phyloP scores from a whole-genome alignment of 805 yeast species.

The Ogataea parapolymorpha region DNA sequence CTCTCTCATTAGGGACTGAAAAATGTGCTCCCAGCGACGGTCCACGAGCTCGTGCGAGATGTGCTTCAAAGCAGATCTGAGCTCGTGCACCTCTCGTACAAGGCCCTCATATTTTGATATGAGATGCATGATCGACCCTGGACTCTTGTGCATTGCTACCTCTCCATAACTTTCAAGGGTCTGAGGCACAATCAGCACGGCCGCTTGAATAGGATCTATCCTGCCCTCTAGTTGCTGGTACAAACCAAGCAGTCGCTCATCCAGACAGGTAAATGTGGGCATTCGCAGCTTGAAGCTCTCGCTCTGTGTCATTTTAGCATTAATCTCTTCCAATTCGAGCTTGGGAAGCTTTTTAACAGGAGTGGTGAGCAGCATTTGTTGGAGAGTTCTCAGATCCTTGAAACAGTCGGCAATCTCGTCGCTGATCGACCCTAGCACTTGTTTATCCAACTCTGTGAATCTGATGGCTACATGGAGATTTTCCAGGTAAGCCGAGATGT shows the following conservation, averaged over 20 bases:
- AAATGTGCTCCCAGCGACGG: conserved; percentile 53
- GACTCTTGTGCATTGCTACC: conserved; percentile 29
- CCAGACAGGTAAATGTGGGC: conserved; percentile 40
- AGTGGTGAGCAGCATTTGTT: conserved; percentile 37
- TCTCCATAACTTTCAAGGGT: conserved; percentile 43
- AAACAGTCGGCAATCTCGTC: conserved; percentile 37
- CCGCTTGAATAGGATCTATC: conserved; percentile 49
- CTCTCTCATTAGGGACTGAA: conserved; percentile 45
- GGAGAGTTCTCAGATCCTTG: conserved; percentile 35
- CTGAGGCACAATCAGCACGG: conserved; percentile 49
- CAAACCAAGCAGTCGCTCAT: conserved; percentile 38
- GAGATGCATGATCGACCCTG: conserved; percentile 32
- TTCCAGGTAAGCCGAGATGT: conserved; percentile 29
- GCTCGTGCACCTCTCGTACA: conserved; percentile 38
- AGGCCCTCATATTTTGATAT: conserved; percentile 39
- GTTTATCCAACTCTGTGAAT: conserved; percentile 40
- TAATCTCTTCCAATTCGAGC: conserved; percentile 13
- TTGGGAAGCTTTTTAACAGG: conserved; percentile 35
- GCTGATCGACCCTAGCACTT: conserved; percentile 41
- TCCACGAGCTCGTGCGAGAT: conserved; percentile 49
- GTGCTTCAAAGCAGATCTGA: conserved; percentile 38
- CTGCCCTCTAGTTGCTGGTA: conserved; percentile 40
- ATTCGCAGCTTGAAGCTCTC: conserved; percentile 25
- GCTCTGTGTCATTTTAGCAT: conserved; percentile 8
- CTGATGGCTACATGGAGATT: conserved; percentile 40